A percentile compares a stretch with the other conserved stretches of the same genome.
phyloP scores from a whole-genome alignment of 192 early-diverging fungal genomes.

The Coemansia sp. region DNA sequence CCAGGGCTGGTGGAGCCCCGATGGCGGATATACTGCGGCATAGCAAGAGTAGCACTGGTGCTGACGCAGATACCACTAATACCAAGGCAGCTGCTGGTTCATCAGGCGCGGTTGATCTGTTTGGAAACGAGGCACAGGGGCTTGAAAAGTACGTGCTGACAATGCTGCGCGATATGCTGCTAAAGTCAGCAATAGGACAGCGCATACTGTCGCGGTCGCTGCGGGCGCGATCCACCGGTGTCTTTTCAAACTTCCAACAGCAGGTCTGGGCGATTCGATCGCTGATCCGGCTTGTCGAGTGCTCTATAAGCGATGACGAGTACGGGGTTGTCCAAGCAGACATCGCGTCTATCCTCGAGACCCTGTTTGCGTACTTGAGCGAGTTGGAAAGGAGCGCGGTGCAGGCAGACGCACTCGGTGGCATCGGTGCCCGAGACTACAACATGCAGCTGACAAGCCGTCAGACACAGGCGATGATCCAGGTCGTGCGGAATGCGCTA shows the following conservation, averaged over 20 bases:
- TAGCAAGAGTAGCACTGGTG: constrained; percentile 10
- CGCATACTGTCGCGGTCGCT: constrained; percentile 30
- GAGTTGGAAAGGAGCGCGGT: constrained; percentile 35
- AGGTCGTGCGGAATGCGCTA: constrained; percentile 45
- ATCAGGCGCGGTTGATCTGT: constrained; percentile 20
- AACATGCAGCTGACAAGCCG: constrained; percentile 32
- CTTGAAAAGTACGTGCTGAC: constrained; percentile 53
- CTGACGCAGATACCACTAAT: background rate
- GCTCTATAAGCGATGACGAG: constrained; percentile 45
- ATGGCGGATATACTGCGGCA: constrained; percentile 39
- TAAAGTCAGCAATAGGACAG: constrained; percentile 40
- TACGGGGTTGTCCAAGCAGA: constrained; percentile 52
- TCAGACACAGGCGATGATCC: constrained; percentile 46
- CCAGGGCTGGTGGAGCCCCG: constrained; percentile 30
- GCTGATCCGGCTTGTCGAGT: constrained; percentile 42
- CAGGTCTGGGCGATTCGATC: constrained; percentile 52
- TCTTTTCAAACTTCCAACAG: constrained; percentile 50
- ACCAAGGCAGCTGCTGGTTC: background rate
- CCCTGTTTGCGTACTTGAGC: constrained; percentile 33
- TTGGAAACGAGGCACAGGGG: constrained; percentile 48
- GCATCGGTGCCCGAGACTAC: constrained; percentile 4
- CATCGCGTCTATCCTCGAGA: constrained; percentile 27
- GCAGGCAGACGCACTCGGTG: constrained; percentile 9
- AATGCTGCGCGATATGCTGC: constrained; percentile 34
- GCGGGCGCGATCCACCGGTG: constrained; percentile 25